phyloP scores from a whole-genome alignment of 305 asterid species.

The Fraxinus sp. region DNA sequence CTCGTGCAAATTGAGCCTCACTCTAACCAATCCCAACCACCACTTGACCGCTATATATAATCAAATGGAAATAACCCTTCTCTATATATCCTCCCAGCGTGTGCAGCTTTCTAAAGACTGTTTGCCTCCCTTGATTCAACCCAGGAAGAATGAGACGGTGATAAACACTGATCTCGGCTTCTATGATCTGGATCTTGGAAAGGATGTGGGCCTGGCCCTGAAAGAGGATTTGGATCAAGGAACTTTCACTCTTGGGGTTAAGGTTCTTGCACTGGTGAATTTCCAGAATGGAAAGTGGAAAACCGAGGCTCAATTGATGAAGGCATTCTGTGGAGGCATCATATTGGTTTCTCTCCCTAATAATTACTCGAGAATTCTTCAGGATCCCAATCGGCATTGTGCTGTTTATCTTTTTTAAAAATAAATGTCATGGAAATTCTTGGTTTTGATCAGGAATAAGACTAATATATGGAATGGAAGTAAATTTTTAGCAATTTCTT shows the following conservation, averaged over 20 bases:
- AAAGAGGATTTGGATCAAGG: slow-evolving; percentile 31
- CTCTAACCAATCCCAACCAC: slow-evolving; percentile 38
- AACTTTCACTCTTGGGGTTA: slow-evolving; percentile 27
- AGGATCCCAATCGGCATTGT: slow-evolving; percentile 36
- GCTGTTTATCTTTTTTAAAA: slow-evolving; percentile 23
- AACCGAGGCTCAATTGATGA: slow-evolving; percentile 26
- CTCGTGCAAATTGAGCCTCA: slow-evolving; percentile 31
- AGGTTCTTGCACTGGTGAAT: slow-evolving; percentile 25
- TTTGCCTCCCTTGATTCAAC: slow-evolving; percentile 36
- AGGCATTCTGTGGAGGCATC: slow-evolving; percentile 34
- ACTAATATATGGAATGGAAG: neutral
- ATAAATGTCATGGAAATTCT: neutral
- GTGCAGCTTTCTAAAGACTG: slow-evolving; percentile 26
- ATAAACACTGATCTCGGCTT: slow-evolving; percentile 25
- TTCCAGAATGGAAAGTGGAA: slow-evolving; percentile 25
- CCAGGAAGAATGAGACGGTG: slow-evolving; percentile 16
- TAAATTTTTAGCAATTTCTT: neutral
- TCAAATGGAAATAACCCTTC: slow-evolving; percentile 23
- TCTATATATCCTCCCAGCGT: slow-evolving; percentile 25
- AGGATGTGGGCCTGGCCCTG: slow-evolving; percentile 18
- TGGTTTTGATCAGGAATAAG: neutral
- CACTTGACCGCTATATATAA: slow-evolving; percentile 28
- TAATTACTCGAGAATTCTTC: slow-evolving; percentile 24
- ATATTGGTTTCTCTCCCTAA: slow-evolving; percentile 29
- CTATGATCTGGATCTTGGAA: slow-evolving; percentile 13